Evolutionary conservation across 139 green algal genomes (phyloP), one percentile per base, ranked within the genome.

Genomic region (Microglena sp.): DNA sequence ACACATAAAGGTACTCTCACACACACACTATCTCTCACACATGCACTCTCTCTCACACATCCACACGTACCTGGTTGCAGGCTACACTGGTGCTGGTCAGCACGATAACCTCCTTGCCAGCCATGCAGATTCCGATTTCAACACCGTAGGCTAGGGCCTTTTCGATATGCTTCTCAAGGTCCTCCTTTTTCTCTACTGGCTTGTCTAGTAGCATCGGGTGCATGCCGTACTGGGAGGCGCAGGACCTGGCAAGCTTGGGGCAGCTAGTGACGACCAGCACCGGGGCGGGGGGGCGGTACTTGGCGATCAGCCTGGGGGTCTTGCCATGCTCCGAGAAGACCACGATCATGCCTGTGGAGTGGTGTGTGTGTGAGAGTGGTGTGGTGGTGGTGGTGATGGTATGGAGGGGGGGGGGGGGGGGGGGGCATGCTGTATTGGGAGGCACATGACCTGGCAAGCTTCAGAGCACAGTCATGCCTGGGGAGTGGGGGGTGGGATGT

Each of bases 251-350:
- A 28, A 86, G 62, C 29, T 22, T 28, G 11, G 32, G 2, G 31
- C 75, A 77, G 45, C 61, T 57, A 22, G 78, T 82, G 44, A 89
- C 79, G 28, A 84, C 68, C 28, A 89, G 69, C 34, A 89, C 77
- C 0, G 82, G 82, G 8, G 78, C 69, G 40, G 58, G 72, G 30
- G 83, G 81, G 33, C 76, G 68, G 76, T 90, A 90, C 79, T 90
- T 90, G 64, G 83, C 69, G 27, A 86, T 45, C 57, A 86, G 55
- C 34, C 75, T 60, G 0, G 75, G 64, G 8, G 69, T 72, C 46
- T 76, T 79, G 28, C 83, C 83, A 44, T 55, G 62, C 72, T 84
- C 74, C 3, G 60, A 73, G 66, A 87, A 86, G 21, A 80, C 76
- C 28, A 87, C 50, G 26, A 86, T 77, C 69, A 86, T 79, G 60